Evolutionary conservation across 2,329 filamentous ascomycete species (phyloP).

Genomic region (Triangularia setosa): DNA sequence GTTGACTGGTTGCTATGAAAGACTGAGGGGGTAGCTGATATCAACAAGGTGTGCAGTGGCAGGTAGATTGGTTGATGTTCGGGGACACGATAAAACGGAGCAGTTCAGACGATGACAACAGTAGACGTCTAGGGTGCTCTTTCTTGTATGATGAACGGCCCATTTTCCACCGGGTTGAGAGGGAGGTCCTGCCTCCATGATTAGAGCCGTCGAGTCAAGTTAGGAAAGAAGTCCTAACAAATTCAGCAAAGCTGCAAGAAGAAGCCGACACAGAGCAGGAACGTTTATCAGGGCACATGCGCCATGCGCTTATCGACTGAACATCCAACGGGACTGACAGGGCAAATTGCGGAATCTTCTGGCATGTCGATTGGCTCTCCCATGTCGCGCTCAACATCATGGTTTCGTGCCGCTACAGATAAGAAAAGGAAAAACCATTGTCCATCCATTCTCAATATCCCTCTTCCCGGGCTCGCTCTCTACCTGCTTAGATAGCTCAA

Average conservation of each 20-base stretch:
- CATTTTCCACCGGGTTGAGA: not conserved
- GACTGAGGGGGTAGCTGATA: not conserved
- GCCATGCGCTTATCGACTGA: too few relatives aligned
- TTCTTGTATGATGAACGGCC: not conserved
- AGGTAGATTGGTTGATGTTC: not conserved
- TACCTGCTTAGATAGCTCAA: constrained; percentile 47
- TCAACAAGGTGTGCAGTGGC: not conserved
- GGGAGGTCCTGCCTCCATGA: not conserved
- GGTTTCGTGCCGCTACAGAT: constrained; percentile 34
- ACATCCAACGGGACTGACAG: not conserved
- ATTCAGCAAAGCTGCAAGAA: not conserved
- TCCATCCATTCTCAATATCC: constrained; percentile 25
- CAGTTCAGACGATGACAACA: not conserved
- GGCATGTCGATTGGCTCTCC: not conserved
- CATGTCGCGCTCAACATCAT: not conserved
- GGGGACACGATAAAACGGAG: not conserved
- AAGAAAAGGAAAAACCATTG: constrained; percentile 38
- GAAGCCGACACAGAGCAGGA: not conserved
- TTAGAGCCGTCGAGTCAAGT: not conserved
- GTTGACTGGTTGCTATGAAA: not conserved
- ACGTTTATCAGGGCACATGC: not conserved
- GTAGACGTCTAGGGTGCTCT: too few relatives aligned
- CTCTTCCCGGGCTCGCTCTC: constrained; percentile 43
- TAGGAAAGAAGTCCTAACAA: not conserved
- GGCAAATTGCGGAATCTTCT: not conserved